Conservation (phyloP, 768 basidiomycete genomes). For the Chalciporus pseudorubinellus region DNA sequence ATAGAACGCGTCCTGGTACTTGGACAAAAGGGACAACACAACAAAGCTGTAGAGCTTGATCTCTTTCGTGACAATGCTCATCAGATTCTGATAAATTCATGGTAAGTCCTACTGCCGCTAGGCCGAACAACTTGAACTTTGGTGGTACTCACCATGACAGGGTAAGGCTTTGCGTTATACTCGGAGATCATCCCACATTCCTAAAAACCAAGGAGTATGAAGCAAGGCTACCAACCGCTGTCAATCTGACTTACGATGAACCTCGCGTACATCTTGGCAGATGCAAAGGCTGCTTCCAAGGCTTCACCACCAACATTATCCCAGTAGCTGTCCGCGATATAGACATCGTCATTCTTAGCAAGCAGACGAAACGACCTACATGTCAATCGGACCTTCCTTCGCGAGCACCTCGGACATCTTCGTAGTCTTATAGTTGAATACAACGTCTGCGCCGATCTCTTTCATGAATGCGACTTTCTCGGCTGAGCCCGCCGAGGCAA, state of each 20-base stretch:
- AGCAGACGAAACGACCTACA: too few species aligned
- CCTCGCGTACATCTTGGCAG: slow-evolving; percentile 42
- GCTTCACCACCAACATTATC: slow-evolving; percentile 59
- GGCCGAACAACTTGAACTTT: neutral
- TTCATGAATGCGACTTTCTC: slow-evolving; percentile 72
- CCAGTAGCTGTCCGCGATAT: slow-evolving; percentile 18
- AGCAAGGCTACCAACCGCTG: too few species aligned
- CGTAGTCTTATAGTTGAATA: slow-evolving; percentile 71
- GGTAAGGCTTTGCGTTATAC: slow-evolving; percentile 12
- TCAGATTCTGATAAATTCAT: slow-evolving; percentile 43
- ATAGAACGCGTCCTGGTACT: slow-evolving; percentile 43
- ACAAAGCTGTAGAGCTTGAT: slow-evolving; percentile 47
- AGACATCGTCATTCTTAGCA: too few species aligned
- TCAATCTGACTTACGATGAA: slow-evolving; percentile 39
- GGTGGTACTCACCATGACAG: slow-evolving; percentile 7
- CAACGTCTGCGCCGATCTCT: slow-evolving; percentile 68
- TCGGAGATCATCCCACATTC: slow-evolving; percentile 32
- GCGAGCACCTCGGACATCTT: slow-evolving; percentile 49
- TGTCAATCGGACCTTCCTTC: slow-evolving; percentile 58
- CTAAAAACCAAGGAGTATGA: neutral
- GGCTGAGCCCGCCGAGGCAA: slow-evolving; percentile 67
- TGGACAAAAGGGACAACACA: slow-evolving; percentile 26
- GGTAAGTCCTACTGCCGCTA: too few species aligned
- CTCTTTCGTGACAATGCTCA: slow-evolving; percentile 38
- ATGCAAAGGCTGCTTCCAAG: slow-evolving; percentile 51